These are phyloP conservation scores for Pyrus hybrid DNA, from an alignment of 331 rosid genomes.

Conservation along the genomic window DNA sequence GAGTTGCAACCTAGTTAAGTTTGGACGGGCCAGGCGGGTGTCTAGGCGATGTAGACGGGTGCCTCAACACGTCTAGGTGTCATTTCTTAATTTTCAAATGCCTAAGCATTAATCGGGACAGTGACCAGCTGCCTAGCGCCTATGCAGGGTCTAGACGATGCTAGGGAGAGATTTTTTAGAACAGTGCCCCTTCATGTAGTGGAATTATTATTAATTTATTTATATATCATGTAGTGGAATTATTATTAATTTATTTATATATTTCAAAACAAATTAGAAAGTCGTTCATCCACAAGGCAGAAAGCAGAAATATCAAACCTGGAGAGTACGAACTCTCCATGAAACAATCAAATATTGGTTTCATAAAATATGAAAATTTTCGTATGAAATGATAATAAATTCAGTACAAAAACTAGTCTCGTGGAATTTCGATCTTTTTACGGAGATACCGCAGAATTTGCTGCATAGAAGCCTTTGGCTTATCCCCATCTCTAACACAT, in stretches of 20 bases:
- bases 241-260: no score
- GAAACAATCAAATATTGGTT: constrained; percentile 1
- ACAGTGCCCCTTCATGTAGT: no score
- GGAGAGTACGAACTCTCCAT: background rate
- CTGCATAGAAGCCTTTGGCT: constrained; percentile 41
- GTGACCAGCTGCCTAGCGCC: no score
- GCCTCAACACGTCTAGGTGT: no score
- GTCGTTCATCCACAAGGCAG: background rate
- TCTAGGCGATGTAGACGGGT: accelerated
- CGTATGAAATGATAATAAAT: background rate
- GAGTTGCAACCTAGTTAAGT: no score
- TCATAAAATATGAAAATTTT: constrained; percentile 4
- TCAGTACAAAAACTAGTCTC: constrained; percentile 8
- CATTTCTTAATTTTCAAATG: no score
- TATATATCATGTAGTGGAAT: no score
- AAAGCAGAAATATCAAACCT: background rate
- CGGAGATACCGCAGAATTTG: constrained; percentile 73
- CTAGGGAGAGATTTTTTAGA: no score
- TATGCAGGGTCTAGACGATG: no score
- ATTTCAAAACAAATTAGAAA: background rate
- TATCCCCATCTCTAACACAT: constrained; percentile 62
- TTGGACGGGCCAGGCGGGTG: accelerated
- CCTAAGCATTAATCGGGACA: no score
- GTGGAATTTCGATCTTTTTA: constrained; percentile 42
- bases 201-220: no score